Percentiles rank a stretch among this genome's conserved stretches.
Conservation (phyloP, 331 rosid species). For the Arachis monticola region DNA sequence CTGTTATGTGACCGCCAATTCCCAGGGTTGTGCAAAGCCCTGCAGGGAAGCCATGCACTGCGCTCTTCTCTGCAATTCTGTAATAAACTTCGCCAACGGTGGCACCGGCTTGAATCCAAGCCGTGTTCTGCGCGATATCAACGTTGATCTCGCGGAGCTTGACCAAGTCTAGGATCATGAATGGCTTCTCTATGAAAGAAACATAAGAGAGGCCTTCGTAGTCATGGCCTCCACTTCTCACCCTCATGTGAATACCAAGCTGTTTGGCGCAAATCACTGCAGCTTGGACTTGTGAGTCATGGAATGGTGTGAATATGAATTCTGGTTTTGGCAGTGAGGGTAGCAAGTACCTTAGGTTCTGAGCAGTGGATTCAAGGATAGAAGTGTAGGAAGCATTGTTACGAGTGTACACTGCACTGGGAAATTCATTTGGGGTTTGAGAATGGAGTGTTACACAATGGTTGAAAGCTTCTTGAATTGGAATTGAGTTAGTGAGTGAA, state of each 20-base stretch:
- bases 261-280: constrained; percentile 46
- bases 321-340: constrained; percentile 51
- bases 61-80: constrained; percentile 44
- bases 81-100: constrained; percentile 55
- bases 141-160: constrained; percentile 43
- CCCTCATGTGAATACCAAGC: constrained; percentile 44
- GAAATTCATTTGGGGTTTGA: constrained; percentile 41
- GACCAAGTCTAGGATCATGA: constrained; percentile 47
- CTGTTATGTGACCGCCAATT: constrained; percentile 56
- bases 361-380: constrained; percentile 48
- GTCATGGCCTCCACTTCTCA: constrained; percentile 54
- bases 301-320: constrained; percentile 50
- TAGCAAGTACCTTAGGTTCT: constrained; percentile 46
- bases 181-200: constrained; percentile 48
- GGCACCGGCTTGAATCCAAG: constrained; percentile 57
- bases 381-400: constrained; percentile 46
- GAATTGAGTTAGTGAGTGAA: constrained; percentile 41
- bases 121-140: constrained; percentile 35
- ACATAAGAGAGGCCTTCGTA: constrained; percentile 57
- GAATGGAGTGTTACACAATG: constrained; percentile 49
- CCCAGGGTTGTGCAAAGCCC: constrained; percentile 53
- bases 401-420: constrained; percentile 46
- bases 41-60: constrained; percentile 55
- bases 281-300: constrained; percentile 54
- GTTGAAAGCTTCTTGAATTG: constrained; percentile 43